Evolutionary conservation across 345 rosid genomes (phyloP).

Genomic region (Cochlearia excelsa): DNA sequence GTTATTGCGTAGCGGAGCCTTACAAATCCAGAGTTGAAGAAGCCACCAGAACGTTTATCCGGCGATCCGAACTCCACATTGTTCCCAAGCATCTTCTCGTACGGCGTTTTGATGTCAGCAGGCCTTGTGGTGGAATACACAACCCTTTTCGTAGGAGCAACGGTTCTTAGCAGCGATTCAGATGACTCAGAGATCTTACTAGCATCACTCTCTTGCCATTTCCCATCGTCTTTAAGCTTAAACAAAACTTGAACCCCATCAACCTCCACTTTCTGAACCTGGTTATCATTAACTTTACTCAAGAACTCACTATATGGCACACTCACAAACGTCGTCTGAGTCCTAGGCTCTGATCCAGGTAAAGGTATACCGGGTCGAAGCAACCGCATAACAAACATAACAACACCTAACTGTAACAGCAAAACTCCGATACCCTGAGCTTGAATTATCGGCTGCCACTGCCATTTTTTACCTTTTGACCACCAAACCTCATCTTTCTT

Average conservation of each 20-base stretch:
- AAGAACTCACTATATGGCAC: conserved; percentile 92
- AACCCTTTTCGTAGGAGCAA: conserved; percentile 60
- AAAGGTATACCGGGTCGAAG: conserved; percentile 82
- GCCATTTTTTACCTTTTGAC: conserved; percentile 63
- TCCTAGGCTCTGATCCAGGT: conserved; percentile 80
- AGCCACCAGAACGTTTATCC: conserved; percentile 77
- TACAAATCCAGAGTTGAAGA: conserved; percentile 78
- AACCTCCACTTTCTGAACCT: conserved; percentile 83
- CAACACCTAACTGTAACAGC: conserved; percentile 71
- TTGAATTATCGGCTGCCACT: conserved; percentile 79
- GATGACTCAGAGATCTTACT: conserved; percentile 58
- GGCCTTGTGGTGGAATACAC: conserved; percentile 84
- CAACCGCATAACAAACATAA: conserved; percentile 77
- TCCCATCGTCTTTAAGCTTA: conserved; percentile 60
- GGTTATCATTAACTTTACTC: conserved; percentile 59
- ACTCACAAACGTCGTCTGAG: conserved; percentile 53
- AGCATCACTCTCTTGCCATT: conserved; percentile 42
- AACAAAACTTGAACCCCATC: conserved; percentile 85
- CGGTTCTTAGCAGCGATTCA: conserved; percentile 52
- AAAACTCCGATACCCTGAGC: conserved; percentile 78
- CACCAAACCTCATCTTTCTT: conserved; percentile 56
- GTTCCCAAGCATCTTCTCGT: conserved; percentile 92
- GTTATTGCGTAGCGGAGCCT: too few relatives aligned
- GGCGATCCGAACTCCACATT: conserved; percentile 89
- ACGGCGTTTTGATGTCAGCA: conserved; percentile 73